Conservation (phyloP, 2,329 filamentous ascomycete genomes). For the Ophiostoma quercus region DNA sequence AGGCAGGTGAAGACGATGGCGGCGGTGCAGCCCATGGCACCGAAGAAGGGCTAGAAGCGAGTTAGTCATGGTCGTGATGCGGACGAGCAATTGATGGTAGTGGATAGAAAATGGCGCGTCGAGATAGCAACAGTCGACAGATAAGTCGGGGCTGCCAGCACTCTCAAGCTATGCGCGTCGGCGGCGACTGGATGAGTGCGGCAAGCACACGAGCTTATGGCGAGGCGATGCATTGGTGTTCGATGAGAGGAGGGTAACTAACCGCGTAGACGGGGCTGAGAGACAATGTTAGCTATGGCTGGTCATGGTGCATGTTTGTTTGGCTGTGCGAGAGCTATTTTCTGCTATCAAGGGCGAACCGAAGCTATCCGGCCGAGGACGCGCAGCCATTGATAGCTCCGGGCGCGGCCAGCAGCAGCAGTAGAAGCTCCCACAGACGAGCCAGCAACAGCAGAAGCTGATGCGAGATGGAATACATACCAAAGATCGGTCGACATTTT, state of each 20-base stretch:
- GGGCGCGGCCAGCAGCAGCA: not conserved
- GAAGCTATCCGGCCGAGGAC: conserved; percentile 18
- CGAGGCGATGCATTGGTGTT: not conserved
- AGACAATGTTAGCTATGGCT: conserved; percentile 25
- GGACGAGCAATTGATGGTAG: conserved; percentile 13
- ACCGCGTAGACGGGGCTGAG: conserved; percentile 95
- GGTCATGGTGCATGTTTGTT: not conserved
- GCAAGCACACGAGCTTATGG: not conserved
- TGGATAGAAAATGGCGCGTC: conserved; percentile 5
- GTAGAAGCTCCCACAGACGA: not conserved
- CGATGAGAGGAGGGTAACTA: conserved; percentile 51
- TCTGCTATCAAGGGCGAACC: not conserved
- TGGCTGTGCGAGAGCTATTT: conserved; percentile 2
- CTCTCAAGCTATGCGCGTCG: not conserved
- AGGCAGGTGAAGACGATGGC: conserved; percentile 51
- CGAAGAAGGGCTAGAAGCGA: conserved; percentile 69
- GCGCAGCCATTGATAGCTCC: not conserved
- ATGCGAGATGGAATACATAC: conserved; percentile 18
- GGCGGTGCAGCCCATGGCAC: conserved; percentile 87
- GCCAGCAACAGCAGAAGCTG: not conserved
- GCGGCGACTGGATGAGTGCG: not conserved
- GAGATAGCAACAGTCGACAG: not conserved
- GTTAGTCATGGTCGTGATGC: conserved; percentile 17
- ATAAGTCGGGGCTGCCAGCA: not conserved
- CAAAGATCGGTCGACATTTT: conserved; percentile 28